A percentile compares a stretch with the other conserved stretches of the same genome.
phyloP scores from a whole-genome alignment of 805 yeast species.

The Vanderwaltozyma yarrowii region DNA sequence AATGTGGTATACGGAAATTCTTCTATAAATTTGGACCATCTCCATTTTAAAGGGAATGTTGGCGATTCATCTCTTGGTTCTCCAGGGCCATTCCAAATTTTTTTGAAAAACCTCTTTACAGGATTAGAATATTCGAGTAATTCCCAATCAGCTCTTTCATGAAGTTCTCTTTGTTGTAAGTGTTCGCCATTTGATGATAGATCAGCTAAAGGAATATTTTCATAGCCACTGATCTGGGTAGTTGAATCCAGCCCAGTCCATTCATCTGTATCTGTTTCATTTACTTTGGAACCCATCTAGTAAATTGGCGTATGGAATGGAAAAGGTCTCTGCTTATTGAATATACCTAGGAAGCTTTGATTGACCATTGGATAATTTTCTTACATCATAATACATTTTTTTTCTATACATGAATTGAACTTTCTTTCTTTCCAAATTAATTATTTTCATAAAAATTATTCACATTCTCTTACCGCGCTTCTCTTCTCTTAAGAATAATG shows the following conservation, averaged over 20 bases:
- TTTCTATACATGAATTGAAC: too few relatives aligned
- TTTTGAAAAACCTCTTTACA: slow-evolving; percentile 20
- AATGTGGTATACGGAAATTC: slow-evolving; percentile 33
- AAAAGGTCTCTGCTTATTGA: neutral
- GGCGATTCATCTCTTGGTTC: slow-evolving; percentile 41
- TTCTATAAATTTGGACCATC: slow-evolving; percentile 29
- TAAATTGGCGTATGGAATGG: neutral
- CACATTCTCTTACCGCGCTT: too few relatives aligned
- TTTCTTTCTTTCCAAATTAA: too few relatives aligned
- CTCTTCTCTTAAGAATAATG: too few relatives aligned
- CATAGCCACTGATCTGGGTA: neutral
- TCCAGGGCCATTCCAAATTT: slow-evolving; percentile 49
- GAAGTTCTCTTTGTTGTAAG: neutral
- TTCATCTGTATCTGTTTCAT: neutral
- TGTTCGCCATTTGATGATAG: neutral
- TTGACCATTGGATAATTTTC: too few relatives aligned
- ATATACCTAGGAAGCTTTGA: too few relatives aligned
- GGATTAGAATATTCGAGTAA: slow-evolving; percentile 8
- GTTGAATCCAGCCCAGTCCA: neutral
- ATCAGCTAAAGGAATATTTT: too few relatives aligned
- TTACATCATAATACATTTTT: too few relatives aligned
- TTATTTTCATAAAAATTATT: too few relatives aligned
- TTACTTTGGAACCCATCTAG: neutral
- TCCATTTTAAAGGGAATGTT: slow-evolving; percentile 19
- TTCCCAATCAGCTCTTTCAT: slow-evolving; percentile 14